Evolutionary conservation across 192 early-diverging fungal species (phyloP), one percentile per base, ranked within the genome.

Genomic region (Ambispora gerdemannii): DNA sequence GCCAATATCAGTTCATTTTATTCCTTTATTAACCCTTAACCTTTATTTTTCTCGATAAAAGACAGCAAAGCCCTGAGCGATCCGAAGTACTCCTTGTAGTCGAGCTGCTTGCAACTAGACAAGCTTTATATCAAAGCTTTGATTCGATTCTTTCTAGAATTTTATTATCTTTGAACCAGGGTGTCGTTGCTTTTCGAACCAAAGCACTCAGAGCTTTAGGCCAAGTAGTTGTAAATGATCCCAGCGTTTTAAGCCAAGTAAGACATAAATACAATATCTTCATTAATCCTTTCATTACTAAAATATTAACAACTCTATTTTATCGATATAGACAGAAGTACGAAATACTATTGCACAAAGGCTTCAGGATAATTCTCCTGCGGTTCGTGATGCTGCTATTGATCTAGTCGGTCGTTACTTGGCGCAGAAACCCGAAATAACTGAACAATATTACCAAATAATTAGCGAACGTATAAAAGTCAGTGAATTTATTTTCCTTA

Each of bases 321-420:
- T 27, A 28, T 33, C 7, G 4, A 31, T 61, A 19, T 71, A 84
- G 70, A 67, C 73, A 27, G 86, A 82, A 55, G 88, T 95, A 25
- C 84, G 83, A 20, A 82, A 76, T 51, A 86, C 91, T 2, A 87
- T 97, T 55, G 83, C 88, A 31, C 81, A 89, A 24, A 80, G 92
- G 20, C 72, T 98, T 32, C 85, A 91, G 53, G 95, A 98, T 73
- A 78, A 79, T 52, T 93, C 92, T 22, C 85, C 93, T 20, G 83
- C 85, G 10, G 95, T 98, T 19, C 86, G 95, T 33, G 95, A 96
- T 80, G 92, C 91, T 10, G 91, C 94, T 4, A 87, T 95, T n/a
- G 91, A 96, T 56, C 73, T 98, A 30, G 83, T 95, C 33, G 91
- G 91, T 20, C 90, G 89, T 62, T 92, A 93, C 68, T 75, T 95